Base-by-base conservation (phyloP, 331 rosid genomes). In the Pyracantha coccinea region DNA sequence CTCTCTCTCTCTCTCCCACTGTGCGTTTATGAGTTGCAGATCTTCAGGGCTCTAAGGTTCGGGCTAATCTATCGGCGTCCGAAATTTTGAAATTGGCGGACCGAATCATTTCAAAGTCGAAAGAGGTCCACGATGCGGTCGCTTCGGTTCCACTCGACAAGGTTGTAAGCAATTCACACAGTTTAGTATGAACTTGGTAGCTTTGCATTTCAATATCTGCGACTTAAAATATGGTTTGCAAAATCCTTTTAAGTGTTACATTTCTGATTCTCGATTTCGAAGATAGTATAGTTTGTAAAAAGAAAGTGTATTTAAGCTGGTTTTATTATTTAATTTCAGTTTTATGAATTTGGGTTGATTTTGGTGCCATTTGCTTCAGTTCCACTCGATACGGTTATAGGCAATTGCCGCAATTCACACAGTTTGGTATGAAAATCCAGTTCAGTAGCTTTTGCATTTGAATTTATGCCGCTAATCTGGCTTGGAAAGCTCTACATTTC, bases 71-170 rank as follows among this genome's bases (percentile, higher is more conserved):
- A 50, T 88, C 99, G 58, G 86, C 93, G 61, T 77, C 89, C 4
- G 92, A 91, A 89, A 90, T 94, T 88, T 83, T 86, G 67, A 92
- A 89, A 75, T 77, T 94, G 71, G 86, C 96, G 1, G 89, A 87
- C 45, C 87, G 81, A 86, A 86, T 90, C 66, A 84, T 91, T 76
- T 80, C 86, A 6, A 88, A 77, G 86, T 94, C 97, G 27, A 90
- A 88, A 35, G 74, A 85, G 81, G 95, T 92, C 73, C 86, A 94
- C 41, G 90, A 90, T 72, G 85, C 86, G 9, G 89, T 91, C 72
- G 99, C 96, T 2, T 85, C 96, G 2, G 85, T 94, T 71, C 90
- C 96, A 12, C 91, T 89, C 15, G 90, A 88, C 52, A 91, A 92
- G 97, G 97, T 94, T 69, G 29, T 52, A 33, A 74, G 55, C 25